Evolutionary conservation across 23 red algal species (phyloP).

Genomic region (Gracilaria domingensis): DNA sequence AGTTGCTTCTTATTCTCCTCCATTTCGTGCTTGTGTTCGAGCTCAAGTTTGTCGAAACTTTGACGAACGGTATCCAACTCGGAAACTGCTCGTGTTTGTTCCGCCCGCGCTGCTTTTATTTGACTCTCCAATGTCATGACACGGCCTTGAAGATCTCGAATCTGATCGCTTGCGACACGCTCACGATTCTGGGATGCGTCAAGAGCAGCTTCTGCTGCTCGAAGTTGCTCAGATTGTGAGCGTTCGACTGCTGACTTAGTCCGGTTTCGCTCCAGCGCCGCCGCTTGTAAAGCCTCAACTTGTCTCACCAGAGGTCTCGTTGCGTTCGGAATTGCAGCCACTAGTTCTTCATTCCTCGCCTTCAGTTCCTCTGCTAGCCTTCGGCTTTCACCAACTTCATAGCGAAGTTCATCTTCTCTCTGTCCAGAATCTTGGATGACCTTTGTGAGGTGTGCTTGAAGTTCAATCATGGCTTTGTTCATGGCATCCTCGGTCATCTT

Average conservation of each 20-base stretch:
- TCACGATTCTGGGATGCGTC: constrained; percentile 39
- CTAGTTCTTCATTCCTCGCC: constrained; percentile 77
- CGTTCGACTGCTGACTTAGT: constrained; percentile 54
- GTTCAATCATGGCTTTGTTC: constrained; percentile 70
- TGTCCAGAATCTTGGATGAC: constrained; percentile 60
- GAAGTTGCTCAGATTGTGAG: constrained; percentile 65
- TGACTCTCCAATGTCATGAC: constrained; percentile 49
- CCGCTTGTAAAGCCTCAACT: constrained; percentile 79
- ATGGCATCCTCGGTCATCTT: constrained; percentile 46
- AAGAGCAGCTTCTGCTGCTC: constrained; percentile 55
- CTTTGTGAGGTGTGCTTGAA: constrained; percentile 61
- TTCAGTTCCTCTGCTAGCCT: constrained; percentile 52
- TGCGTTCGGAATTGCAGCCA: constrained; percentile 69
- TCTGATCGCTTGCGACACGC: constrained; percentile 23
- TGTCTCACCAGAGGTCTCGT: constrained; percentile 83
- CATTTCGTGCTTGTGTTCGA: constrained; percentile 35
- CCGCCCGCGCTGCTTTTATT: constrained; percentile 38
- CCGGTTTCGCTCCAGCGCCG: constrained; percentile 47
- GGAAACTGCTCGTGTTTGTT: constrained; percentile 15
- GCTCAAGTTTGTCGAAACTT: background rate
- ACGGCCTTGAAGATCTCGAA: constrained; percentile 37
- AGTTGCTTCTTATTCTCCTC: constrained; percentile 39
- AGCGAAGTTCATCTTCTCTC: constrained; percentile 65
- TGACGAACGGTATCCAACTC: constrained; percentile 30
- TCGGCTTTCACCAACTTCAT: constrained; percentile 66